Percentiles rank a stretch among this genome's conserved stretches.
Conservation (phyloP, 73 alveolate genomes). For the Tetrahymena borealis region DNA sequence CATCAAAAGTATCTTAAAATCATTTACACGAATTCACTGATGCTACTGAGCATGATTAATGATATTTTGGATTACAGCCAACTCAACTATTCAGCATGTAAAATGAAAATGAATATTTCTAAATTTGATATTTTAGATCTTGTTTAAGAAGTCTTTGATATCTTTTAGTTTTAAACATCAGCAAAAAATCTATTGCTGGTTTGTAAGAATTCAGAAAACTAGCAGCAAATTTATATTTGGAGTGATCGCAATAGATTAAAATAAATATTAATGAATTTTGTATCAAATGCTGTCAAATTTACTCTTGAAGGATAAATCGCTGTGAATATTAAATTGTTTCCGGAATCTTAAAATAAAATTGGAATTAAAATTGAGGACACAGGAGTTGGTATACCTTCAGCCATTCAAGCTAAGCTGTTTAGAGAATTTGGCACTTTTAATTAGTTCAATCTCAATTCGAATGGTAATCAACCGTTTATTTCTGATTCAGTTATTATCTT, state of each 20-base stretch:
- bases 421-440: background rate
- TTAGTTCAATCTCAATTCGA: background rate
- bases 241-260: background rate
- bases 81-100: background rate
- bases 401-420: background rate
- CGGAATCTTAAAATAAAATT: background rate
- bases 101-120: background rate
- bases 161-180: background rate
- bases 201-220: background rate
- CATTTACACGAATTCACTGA: background rate
- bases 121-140: background rate
- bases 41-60: background rate
- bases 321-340: background rate
- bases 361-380: background rate
- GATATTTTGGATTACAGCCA: background rate
- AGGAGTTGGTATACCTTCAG: background rate
- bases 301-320: background rate
- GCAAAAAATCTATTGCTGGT: background rate
- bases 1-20: background rate
- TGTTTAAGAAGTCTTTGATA: background rate
- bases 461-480: background rate
- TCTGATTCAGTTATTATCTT: too few relatives aligned
- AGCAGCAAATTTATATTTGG: background rate
- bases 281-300: background rate
- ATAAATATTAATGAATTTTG: background rate